Base-by-base conservation (phyloP, 2,329 filamentous ascomycete genomes). In the Neodidymelliopsis sp. region DNA sequence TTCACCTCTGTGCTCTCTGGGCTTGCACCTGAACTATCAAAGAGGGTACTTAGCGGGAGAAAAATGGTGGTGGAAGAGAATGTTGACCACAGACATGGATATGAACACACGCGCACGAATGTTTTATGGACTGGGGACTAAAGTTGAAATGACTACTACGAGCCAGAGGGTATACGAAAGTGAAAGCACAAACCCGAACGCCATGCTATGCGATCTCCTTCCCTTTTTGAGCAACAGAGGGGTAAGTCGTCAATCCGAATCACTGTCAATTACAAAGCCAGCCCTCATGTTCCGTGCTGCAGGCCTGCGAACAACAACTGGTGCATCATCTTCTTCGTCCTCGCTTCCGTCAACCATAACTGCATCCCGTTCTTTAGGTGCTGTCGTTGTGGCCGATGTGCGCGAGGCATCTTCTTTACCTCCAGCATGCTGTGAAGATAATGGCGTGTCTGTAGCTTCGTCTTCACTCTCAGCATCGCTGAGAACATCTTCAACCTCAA, bases 241-340 rank as follows among this genome's bases (percentile, higher is more conserved):
- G 30, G 15, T n/a, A n/a, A n/a, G n/a, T n/a, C n/a, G n/a, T 62
- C 61, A 74, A 49, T 75, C 72, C 19, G 71, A 74, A 60, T 78
- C 76, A 46, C 76, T 76, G 35, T 76, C 75, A 60, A 78, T 62
- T 28, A 79, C 60, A 51, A 78, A 77, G 0, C 73, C 75, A 27
- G 72, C 76, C 40, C 75, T 65, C 30, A 65, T 67, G 36, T 62
- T 71, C 22, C 75, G 69, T 28, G 69, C 69, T 12, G 61, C 60
- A 11, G 67, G 63, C 41, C 73, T 72, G 7, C 66, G 63, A 11
- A 66, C 60, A 13, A 70, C 66, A n/a, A n/a, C 34, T 4, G 70
- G 59, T 29, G 58, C 66, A 29, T 74, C 73, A 1, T 65, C 58
- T 4, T 78, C 75, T 9, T 76, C 74, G 4, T 77, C 74, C 20